Percentiles rank a stretch among this genome's conserved stretches.
Evolutionary conservation across 768 basidiomycete species (phyloP).

Genomic region (Terana coerulea): DNA sequence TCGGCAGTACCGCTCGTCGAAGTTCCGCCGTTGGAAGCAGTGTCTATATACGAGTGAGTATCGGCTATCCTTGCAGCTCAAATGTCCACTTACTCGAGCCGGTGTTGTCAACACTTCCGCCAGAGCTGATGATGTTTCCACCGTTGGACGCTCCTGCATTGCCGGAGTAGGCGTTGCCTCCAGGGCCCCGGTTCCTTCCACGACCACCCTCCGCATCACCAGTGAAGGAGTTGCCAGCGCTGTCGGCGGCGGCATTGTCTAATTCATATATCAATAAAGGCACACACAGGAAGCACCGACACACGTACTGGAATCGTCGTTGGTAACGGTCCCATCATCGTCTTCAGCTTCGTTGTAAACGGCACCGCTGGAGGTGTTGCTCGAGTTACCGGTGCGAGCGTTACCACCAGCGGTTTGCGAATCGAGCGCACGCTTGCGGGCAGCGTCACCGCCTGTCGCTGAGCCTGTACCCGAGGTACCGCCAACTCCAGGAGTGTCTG

Average conservation of each 20-base stretch:
- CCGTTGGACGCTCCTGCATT: constrained; percentile 14
- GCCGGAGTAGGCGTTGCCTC: constrained; percentile 13
- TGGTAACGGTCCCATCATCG: constrained; percentile 10
- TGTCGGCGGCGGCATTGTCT: constrained; percentile 7
- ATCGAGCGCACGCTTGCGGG: constrained; percentile 13
- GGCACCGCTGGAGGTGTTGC: constrained; percentile 12
- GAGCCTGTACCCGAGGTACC: constrained; percentile 9
- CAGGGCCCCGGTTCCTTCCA: constrained; percentile 10
- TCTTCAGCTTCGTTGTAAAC: constrained; percentile 12
- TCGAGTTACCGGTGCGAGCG: constrained; percentile 10
- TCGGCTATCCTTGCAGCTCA: constrained; percentile 9
- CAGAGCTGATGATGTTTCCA: constrained; percentile 9
- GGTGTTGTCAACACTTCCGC: constrained; percentile 9
- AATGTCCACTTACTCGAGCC: constrained; percentile 8
- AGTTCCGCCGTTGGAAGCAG: constrained; percentile 11
- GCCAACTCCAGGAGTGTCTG: constrained; percentile 10
- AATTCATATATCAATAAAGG: background rate
- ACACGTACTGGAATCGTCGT: constrained; percentile 10
- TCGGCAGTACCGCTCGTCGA: constrained; percentile 11
- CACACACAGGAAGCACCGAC: background rate
- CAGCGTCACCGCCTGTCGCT: constrained; percentile 11
- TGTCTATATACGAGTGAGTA: constrained; percentile 13
- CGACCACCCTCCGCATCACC: constrained; percentile 13
- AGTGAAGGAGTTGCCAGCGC: constrained; percentile 10
- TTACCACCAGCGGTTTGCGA: constrained; percentile 11